Base-by-base conservation (phyloP, 2,329 filamentous ascomycete genomes). In the Trichophyton benhamiae region DNA sequence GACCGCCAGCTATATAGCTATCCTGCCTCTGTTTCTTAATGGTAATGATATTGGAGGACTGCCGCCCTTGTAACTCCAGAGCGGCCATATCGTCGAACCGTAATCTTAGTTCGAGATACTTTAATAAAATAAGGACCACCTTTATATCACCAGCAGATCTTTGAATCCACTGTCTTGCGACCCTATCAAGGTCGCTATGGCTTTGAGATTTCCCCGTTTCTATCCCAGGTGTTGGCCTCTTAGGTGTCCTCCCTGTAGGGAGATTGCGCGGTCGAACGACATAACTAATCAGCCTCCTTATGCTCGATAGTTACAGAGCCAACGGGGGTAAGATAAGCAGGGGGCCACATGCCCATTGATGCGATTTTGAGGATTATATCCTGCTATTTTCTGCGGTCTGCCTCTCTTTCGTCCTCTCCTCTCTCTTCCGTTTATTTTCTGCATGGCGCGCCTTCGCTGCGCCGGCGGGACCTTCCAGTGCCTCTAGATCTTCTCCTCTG, bases 151-250 rank as follows among this genome's bases (percentile, higher is more conserved):
- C 60, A 52, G 27, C 27, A 7, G 60, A 58, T 36, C 33, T 48
- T 11, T 30, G 13, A n/a, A 48, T 25, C 58, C 58, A 60, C 20
- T 2, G 22, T n/a, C 9, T 48, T 7, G 58, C 58, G 22, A 52
- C 42, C 8, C 27, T 49, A 20, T 60, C 41, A 30, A 60, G 58
- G 20, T n/a, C 6, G 7, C 15, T 30, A 11, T 25, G 44, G 11
- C 22, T 30, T 44, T 49, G 38, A 8, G 38, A 22, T 25, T 22
- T 17, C 3, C 60, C 55, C 11, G 27, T 30, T 30, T 61, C 38
- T 7, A 59, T 25, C 9, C 59, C 55, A 6, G 59, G n/a, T 11
- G 53, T 49, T 59, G 60, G 60, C 60, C 60, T 53, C 33, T 58
- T 30, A 9, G 17, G 20, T 27, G 60, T 25, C 48, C 55, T 58